Evolutionary conservation across 768 basidiomycete species (phyloP).

Genomic region (Royoungia palumana): DNA sequence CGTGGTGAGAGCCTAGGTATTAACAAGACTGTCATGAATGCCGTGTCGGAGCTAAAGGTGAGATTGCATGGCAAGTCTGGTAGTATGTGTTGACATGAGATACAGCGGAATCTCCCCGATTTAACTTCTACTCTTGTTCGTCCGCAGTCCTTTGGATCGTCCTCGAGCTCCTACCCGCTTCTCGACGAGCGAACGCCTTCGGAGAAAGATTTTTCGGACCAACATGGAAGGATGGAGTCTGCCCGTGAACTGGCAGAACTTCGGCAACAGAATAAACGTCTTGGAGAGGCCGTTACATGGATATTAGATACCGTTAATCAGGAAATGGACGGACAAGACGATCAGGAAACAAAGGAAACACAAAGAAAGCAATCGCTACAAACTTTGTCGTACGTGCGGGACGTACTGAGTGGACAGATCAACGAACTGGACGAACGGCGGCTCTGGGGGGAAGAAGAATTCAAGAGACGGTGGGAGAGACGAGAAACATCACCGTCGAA

Average conservation of each 20-base stretch:
- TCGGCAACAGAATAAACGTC: slow-evolving; percentile 53
- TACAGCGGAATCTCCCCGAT: slow-evolving; percentile 82
- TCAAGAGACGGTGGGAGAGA: slow-evolving; percentile 35
- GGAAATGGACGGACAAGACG: slow-evolving; percentile 39
- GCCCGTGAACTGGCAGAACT: slow-evolving; percentile 59
- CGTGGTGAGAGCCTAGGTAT: slow-evolving; percentile 78
- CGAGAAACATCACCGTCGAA: slow-evolving; percentile 24
- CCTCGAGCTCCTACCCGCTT: slow-evolving; percentile 55
- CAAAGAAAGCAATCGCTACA: slow-evolving; percentile 64
- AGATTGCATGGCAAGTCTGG: slow-evolving; percentile 15
- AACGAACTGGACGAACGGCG: slow-evolving; percentile 62
- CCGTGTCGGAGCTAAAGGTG: slow-evolving; percentile 75
- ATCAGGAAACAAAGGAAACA: slow-evolving; percentile 40
- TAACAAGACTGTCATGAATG: slow-evolving; percentile 78
- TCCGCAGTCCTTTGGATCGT: slow-evolving; percentile 38
- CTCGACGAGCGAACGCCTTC: slow-evolving; percentile 53
- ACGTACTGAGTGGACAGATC: slow-evolving; percentile 57
- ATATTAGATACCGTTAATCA: slow-evolving; percentile 68
- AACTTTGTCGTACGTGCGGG: slow-evolving; percentile 72
- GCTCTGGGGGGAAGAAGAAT: slow-evolving; percentile 54
- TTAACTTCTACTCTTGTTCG: slow-evolving; percentile 65
- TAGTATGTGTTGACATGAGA: slow-evolving; percentile 8
- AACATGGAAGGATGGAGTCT: slow-evolving; percentile 63
- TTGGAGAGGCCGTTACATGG: slow-evolving; percentile 72
- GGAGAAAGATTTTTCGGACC: slow-evolving; percentile 69